Base-by-base conservation (phyloP, 768 basidiomycete species). In the Collybiopsis luxurians region DNA sequence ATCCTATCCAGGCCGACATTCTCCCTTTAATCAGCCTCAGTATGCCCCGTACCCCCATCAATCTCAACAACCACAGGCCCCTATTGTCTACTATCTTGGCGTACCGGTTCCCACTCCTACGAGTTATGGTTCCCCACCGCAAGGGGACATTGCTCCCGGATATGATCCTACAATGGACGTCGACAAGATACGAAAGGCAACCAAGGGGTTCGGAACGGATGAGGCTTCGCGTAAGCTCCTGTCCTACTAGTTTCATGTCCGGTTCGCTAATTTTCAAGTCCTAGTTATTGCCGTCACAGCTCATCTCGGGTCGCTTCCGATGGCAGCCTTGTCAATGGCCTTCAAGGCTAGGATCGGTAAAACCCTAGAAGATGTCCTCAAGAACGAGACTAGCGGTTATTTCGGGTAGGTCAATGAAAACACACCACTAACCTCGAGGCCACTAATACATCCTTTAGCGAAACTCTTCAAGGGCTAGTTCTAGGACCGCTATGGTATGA, bases 151-250 rank as follows among this genome's bases (percentile, higher is more conserved):
- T 17, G 28, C 50, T 27, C 48, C 56, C 4, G 56, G 56, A 19
- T 57, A 50, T 23, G 56, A 57, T 28, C 56, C 56, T 52, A 40
- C 47, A 3, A 23, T 45, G 24, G 56, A 49, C 23, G 24, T 52
- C 15, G 56, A 57, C 38, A 52, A 52, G 43, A 45, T 57, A 26
- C 46, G 56, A 6, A 51, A 52, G 27, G 56, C 56, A 5, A 57
- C 56, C 38, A 57, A 57, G 26, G 56, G 56, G 19, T 38, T 57
- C 23, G 56, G 56, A 7, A 57, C 56, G 3, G 56, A 57, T 39
- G 56, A 57, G 31, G 49, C 48, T 43, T 47, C 56, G 17, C 30
- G 56, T 57, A 51, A 17, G 38, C 42, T 42, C 27, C 10, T 45
- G 7, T 12, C n/a, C n/a, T 6, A 40, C 21, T 34, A 9, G 13